Conservation (phyloP, 495 filamentous ascomycete genomes). For the Aspergillus taichungensis region DNA sequence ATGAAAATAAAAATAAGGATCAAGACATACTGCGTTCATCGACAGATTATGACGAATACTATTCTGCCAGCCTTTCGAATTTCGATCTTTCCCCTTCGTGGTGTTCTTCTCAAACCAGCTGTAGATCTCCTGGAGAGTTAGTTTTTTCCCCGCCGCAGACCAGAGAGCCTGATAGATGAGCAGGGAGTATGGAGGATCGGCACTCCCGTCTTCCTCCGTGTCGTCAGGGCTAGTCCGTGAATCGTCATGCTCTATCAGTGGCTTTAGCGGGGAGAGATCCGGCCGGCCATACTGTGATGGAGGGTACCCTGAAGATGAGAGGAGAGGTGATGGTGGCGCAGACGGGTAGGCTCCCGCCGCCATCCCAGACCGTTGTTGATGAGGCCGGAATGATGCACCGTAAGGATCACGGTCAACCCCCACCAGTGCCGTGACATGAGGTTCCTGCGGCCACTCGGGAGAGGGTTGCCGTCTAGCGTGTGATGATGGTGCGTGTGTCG, state of each 20-base stretch:
- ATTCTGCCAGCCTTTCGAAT: constrained; percentile 86
- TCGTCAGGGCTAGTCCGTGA: constrained; percentile 11
- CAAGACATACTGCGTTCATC: constrained; percentile 80
- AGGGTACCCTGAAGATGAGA: constrained; percentile 16
- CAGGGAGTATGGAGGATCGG: constrained; percentile 67
- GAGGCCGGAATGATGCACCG: constrained; percentile 4
- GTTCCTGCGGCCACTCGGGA: neutral
- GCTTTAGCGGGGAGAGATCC: constrained; percentile 7
- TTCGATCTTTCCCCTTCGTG: constrained; percentile 54
- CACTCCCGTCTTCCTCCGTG: constrained; percentile 26
- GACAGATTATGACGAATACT: constrained; percentile 95
- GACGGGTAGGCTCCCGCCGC: constrained; percentile 4
- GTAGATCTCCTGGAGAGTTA: constrained; percentile 84
- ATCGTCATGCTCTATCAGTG: constrained; percentile 7
- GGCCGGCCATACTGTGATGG: constrained; percentile 9
- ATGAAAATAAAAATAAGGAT: constrained; percentile 4
- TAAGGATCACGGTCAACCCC: constrained; percentile 2
- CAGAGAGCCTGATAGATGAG: constrained; percentile 72
- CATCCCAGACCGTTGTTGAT: constrained; percentile 1
- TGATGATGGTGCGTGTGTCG: neutral
- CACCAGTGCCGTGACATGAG: neutral
- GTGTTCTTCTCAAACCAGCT: constrained; percentile 82
- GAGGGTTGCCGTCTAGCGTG: no score
- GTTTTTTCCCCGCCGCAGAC: constrained; percentile 50
- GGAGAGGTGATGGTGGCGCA: constrained; percentile 16